Evolutionary conservation across 2,329 filamentous ascomycete genomes (phyloP), one percentile per base, ranked within the genome.

Genomic region (Apiospora rasikravindrae): DNA sequence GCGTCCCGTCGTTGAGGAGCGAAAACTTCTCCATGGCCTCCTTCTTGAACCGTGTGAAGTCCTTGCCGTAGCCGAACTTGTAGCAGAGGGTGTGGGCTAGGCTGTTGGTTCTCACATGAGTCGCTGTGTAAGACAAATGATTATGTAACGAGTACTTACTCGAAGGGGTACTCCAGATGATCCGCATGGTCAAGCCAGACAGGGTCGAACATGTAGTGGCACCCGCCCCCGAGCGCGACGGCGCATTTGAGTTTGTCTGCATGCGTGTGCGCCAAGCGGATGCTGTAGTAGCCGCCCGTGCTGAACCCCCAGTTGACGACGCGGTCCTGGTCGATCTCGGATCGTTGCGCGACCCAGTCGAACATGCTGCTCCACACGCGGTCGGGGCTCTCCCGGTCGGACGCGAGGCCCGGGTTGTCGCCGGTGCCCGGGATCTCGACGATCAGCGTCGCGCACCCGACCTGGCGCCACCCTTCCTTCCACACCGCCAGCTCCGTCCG

Each of bases 151-250:
- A 13, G 22, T 8, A 74, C 80, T 75, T 74, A 82, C 82, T 90
- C 88, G 75, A 90, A 90, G 0, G 88, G 88, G 77, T 90, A 91
- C 77, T 90, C 89, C 42, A 90, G 81, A 69, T 86, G 82, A 74
- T 90, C 87, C 22, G 87, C 87, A 10, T 84, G 77, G n/a, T 84
- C 82, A 70, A 91, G 78, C 89, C 89, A 90, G 70, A 75, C 82
- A 4, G 77, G 77, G 57, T 86, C 83, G 73, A 91, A 90, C 88
- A 90, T 90, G 75, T 88, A 83, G 75, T 90, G 88, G 70, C 83
- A 86, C 0, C 88, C 89, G 1, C 88, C 88, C 0, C 89, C 89
- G 24, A 86, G 82, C 5, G 87, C 85, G 0, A 89, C 86, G 0
- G 86, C 84, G 6, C 86, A 88, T 2, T 84, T 82, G 13, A 90